These are phyloP conservation scores for Thinopyrum obtusiflorum DNA, from an alignment of 202 grass and related monocot genomes.

Conservation along the genomic window DNA sequence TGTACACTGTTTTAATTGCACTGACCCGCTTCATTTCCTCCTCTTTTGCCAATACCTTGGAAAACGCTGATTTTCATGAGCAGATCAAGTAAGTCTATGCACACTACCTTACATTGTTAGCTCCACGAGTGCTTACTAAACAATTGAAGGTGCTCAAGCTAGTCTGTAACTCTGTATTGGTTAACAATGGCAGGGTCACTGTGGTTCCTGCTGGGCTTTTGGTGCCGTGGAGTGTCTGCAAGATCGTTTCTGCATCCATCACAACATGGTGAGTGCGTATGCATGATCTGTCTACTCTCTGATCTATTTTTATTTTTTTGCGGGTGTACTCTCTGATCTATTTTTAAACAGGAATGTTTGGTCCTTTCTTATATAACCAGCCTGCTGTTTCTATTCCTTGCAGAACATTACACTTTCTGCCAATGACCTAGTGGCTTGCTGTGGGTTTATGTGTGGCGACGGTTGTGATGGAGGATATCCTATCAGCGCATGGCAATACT, in stretches of 20 bases:
- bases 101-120: background rate
- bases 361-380: constrained; percentile 21
- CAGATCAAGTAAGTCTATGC: constrained; percentile 78
- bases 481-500: constrained; percentile 78
- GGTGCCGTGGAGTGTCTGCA: constrained; percentile 84
- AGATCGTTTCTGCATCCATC: constrained; percentile 94
- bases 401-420: constrained; percentile 87
- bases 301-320: constrained; percentile 15
- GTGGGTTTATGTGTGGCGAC: constrained; percentile 93
- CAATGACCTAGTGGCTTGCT: constrained; percentile 89
- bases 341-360: constrained; percentile 9
- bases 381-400: constrained; percentile 28
- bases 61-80: constrained; percentile 23
- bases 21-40: constrained; percentile 24
- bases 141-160: background rate
- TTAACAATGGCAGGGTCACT: constrained; percentile 64
- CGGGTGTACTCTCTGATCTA: background rate
- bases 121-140: background rate
- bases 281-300: background rate
- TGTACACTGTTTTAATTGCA: constrained; percentile 6
- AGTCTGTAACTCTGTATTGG: background rate
- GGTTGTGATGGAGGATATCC: constrained; percentile 97
- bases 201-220: constrained; percentile 95
- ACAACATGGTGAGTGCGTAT: constrained; percentile 44
- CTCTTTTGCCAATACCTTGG: background rate